Percentiles rank a stretch among this genome's conserved stretches.
Evolutionary conservation across 2,329 filamentous ascomycete species (phyloP).

Genomic region (Xylaria sp.): DNA sequence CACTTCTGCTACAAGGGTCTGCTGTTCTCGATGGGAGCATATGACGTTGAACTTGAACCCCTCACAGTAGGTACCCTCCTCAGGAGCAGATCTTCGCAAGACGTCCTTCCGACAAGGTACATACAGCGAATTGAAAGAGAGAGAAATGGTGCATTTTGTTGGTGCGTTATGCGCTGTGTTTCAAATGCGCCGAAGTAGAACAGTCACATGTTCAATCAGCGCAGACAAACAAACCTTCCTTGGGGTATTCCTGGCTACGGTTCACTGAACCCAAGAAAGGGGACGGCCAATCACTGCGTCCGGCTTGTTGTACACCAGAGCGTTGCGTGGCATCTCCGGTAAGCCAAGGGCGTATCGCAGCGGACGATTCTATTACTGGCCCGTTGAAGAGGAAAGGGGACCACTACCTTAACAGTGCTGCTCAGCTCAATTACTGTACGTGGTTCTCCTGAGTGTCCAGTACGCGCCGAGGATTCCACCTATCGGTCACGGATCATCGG

Average conservation of each 20-base stretch:
- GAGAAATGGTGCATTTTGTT: neutral
- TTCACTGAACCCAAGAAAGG: neutral
- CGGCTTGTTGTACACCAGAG: conserved; percentile 9
- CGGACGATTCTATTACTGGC: conserved; percentile 16
- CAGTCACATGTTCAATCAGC: conserved; percentile 26
- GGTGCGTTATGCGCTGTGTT: conserved; percentile 3
- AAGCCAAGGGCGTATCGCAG: neutral
- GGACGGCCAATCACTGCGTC: conserved; percentile 24
- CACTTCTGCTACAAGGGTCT: conserved; percentile 7
- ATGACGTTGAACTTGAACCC: conserved; percentile 32
- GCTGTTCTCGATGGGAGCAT: conserved; percentile 9
- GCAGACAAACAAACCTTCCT: conserved; percentile 8
- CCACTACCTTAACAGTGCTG: no score
- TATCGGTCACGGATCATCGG: neutral
- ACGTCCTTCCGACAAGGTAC: conserved; percentile 7
- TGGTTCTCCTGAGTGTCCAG: neutral
- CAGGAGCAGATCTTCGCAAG: conserved; percentile 23
- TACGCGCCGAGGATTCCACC: no score
- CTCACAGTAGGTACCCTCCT: neutral
- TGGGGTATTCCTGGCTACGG: neutral
- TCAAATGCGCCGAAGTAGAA: conserved; percentile 17
- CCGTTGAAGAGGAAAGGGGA: neutral
- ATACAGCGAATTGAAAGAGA: neutral
- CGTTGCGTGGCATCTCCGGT: conserved; percentile 8
- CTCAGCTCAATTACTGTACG: neutral